Evolutionary conservation across 768 basidiomycete genomes (phyloP).

Genomic region (Lentinula sp.): DNA sequence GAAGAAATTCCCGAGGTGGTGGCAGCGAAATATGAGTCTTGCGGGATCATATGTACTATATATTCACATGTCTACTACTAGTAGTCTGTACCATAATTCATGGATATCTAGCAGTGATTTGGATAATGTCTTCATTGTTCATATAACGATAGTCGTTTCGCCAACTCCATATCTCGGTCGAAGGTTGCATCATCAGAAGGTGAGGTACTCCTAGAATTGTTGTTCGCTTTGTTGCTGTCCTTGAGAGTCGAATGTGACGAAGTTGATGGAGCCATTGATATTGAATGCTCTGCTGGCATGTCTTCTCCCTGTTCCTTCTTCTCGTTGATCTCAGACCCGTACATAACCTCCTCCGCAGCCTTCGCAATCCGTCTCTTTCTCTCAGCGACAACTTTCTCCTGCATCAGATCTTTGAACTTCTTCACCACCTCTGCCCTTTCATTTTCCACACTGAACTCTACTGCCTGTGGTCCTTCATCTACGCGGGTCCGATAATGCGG

Average conservation of each 20-base stretch:
- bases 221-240: not conserved
- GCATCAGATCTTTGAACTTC: constrained; percentile 27
- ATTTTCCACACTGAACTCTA: constrained; percentile 23
- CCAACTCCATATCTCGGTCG: constrained; percentile 23
- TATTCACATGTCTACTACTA: too few relatives aligned
- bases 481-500: constrained; percentile 30
- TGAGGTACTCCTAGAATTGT: constrained; percentile 1
- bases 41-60: too few relatives aligned
- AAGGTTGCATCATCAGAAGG: constrained; percentile 14
- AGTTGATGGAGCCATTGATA: not conserved
- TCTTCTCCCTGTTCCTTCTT: constrained; percentile 11
- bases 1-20: not conserved
- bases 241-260: not conserved
- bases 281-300: not conserved
- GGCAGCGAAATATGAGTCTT: not conserved
- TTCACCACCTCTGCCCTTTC: constrained; percentile 27
- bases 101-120: not conserved
- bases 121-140: constrained; percentile 15
- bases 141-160: constrained; percentile 27
- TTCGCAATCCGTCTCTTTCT: constrained; percentile 28
- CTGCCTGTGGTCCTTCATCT: constrained; percentile 31
- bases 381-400: constrained; percentile 19
- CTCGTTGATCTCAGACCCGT: constrained; percentile 8
- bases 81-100: too few relatives aligned
- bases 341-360: constrained; percentile 24